phyloP scores from a whole-genome alignment of 1,284 basidiomycete species.

The Dichomitus squalens region DNA sequence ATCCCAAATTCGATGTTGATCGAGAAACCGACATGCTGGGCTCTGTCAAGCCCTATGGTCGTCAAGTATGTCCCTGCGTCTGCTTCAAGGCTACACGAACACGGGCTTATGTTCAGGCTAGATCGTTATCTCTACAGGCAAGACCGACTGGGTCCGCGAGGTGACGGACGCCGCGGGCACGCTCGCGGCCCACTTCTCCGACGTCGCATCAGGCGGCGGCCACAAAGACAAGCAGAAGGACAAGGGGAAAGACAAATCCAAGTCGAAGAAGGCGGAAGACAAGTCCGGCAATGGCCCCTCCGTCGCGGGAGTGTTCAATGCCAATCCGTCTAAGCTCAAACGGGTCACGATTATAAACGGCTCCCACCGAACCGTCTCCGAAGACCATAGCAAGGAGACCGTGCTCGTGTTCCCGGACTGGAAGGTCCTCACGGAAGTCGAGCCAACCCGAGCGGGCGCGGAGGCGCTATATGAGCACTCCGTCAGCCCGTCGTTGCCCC shows the following conservation, averaged over 20 bases:
- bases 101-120: constrained; percentile 30
- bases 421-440: constrained; percentile 75
- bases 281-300: constrained; percentile 26
- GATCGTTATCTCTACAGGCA: constrained; percentile 88
- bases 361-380: constrained; percentile 69
- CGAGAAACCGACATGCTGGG: constrained; percentile 81
- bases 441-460: constrained; percentile 65
- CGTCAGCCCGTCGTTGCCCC: constrained; percentile 50
- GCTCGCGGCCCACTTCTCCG: constrained; percentile 64
- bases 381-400: constrained; percentile 64
- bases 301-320: constrained; percentile 57
- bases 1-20: constrained; percentile 78
- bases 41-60: constrained; percentile 78
- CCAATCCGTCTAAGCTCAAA: constrained; percentile 43
- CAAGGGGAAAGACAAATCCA: constrained; percentile 3
- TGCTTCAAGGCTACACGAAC: neutral
- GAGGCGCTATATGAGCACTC: constrained; percentile 65
- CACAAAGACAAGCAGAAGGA: constrained; percentile 25
- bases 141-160: constrained; percentile 83
- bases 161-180: constrained; percentile 69
- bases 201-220: constrained; percentile 34
- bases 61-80: constrained; percentile 55
- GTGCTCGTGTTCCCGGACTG: constrained; percentile 91
- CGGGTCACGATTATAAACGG: constrained; percentile 80
- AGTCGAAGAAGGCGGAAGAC: neutral